Conservation (phyloP, 768 basidiomycete genomes). For the Hydnum rufescens region DNA sequence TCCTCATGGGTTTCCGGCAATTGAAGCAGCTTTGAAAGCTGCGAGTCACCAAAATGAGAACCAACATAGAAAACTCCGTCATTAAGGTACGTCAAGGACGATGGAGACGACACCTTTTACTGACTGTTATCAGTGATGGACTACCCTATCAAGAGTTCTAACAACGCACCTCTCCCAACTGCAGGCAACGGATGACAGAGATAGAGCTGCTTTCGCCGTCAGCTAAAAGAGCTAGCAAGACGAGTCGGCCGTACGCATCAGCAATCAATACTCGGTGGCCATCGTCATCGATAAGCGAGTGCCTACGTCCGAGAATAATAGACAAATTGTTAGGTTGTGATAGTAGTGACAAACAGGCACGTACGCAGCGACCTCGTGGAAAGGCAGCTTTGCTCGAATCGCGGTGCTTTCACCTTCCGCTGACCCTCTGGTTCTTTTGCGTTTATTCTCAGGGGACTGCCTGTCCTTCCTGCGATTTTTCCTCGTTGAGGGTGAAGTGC, state of each 20-base stretch:
- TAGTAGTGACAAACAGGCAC: conserved; percentile 13
- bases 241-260: conserved; percentile 51
- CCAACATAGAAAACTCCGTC: conserved; percentile 56
- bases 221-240: conserved; percentile 28
- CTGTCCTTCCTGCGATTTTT: not conserved
- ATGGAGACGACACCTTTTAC: conserved; percentile 46
- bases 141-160: not conserved
- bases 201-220: conserved; percentile 22
- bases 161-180: conserved; percentile 49
- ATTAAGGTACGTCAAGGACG: conserved; percentile 48
- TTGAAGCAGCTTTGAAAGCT: conserved; percentile 41
- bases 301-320: too few relatives aligned
- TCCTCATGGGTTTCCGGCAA: conserved; percentile 21
- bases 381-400: conserved; percentile 51
- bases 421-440: not conserved
- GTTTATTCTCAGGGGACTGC: not conserved
- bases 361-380: conserved; percentile 52
- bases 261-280: conserved; percentile 37
- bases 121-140: conserved; percentile 3
- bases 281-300: conserved; percentile 11
- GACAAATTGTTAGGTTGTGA: conserved; percentile 1
- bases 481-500: not conserved
- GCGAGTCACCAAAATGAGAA: conserved; percentile 66
- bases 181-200: conserved; percentile 22
- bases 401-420: conserved; percentile 24